Conservation (phyloP, 2,329 filamentous ascomycete species). For the Claviceps maximensis region DNA sequence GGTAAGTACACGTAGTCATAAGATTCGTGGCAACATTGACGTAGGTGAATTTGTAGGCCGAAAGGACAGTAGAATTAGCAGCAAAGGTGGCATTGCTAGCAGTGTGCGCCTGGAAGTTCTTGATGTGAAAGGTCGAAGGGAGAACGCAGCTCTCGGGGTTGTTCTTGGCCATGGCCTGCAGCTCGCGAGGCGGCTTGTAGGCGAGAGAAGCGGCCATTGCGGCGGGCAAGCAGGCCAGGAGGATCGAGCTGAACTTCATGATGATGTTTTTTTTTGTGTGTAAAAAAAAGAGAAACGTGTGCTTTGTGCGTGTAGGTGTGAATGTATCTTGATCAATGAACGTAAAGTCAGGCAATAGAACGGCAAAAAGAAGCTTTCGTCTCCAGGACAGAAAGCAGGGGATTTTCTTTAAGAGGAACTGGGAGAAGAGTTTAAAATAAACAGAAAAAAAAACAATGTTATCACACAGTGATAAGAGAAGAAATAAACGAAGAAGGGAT, state of each 20-base stretch:
- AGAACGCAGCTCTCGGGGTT: slow-evolving; percentile 20
- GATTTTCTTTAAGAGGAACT: not conserved
- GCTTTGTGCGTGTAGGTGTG: too few species aligned
- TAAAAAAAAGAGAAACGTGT: not conserved
- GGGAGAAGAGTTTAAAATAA: not conserved
- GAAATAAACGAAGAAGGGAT: not conserved
- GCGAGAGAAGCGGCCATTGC: slow-evolving; percentile 11
- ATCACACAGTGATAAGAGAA: not conserved
- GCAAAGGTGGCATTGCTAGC: slow-evolving; percentile 22
- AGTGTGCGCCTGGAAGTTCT: slow-evolving; percentile 22
- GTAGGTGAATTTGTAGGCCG: slow-evolving; percentile 27
- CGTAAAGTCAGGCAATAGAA: too few species aligned
- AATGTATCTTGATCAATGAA: too few species aligned
- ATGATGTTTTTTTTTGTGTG: not conserved
- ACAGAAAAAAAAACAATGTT: not conserved
- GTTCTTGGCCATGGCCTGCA: slow-evolving; percentile 14
- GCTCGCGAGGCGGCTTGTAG: slow-evolving; percentile 15
- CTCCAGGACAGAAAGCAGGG: slow-evolving; percentile 1
- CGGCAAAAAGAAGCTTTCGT: not conserved
- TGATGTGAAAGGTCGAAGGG: slow-evolving; percentile 26
- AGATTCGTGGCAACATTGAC: slow-evolving; percentile 25
- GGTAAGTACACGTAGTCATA: slow-evolving; percentile 29
- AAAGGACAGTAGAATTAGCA: slow-evolving; percentile 19
- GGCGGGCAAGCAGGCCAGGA: slow-evolving; percentile 8
- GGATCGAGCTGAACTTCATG: slow-evolving; percentile 6